Evolutionary conservation across 2,329 filamentous ascomycete species (phyloP), one percentile per base, ranked within the genome.

Genomic region (Calonectria hongkongensis): DNA sequence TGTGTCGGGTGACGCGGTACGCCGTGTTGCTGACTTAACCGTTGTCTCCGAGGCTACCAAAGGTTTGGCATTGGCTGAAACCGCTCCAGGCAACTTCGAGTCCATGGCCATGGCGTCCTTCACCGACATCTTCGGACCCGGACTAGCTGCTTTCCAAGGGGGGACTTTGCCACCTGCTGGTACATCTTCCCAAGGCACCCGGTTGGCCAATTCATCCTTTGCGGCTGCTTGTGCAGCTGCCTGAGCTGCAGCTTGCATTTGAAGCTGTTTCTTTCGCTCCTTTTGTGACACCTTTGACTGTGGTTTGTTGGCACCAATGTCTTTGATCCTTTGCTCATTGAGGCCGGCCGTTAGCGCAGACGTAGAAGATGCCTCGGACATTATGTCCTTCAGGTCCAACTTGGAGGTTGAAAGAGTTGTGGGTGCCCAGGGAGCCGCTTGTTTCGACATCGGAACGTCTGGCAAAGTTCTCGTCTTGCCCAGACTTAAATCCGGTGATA

Each of bases 221-320:
- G 85, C 84, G 9, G 86, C 83, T 39, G 83, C 84, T 72, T 88
- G 85, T 47, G 86, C 81, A 10, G 86, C 83, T 36, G 83, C 84
- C 72, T 88, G 85, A 43, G 86, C 82, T 28, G 82, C 85, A 28
- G 88, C 85, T 79, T 94, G 91, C 73, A 91, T 89, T 79, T 95
- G 93, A 78, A 95, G 91, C 75, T 95, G 91, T 81, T 91, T 94
- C 85, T 98, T 98, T 27, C 95, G 92, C 82, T 98, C 96, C 81
- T 97, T 98, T 79, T 98, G 97, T 0, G 96, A 98, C 76, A 98
- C 84, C 81, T 94, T 98, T 0, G 84, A 81, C 18, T 86, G 85
- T 0, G 86, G 79, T 47, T 79, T 83, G 79, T 88, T 63, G 71
- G 81, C 68, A 69, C 78, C 27, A n/a, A 82, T 71, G 21, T 88